Conservation (phyloP, 768 basidiomycete genomes). For the Amylocystis lapponica region DNA sequence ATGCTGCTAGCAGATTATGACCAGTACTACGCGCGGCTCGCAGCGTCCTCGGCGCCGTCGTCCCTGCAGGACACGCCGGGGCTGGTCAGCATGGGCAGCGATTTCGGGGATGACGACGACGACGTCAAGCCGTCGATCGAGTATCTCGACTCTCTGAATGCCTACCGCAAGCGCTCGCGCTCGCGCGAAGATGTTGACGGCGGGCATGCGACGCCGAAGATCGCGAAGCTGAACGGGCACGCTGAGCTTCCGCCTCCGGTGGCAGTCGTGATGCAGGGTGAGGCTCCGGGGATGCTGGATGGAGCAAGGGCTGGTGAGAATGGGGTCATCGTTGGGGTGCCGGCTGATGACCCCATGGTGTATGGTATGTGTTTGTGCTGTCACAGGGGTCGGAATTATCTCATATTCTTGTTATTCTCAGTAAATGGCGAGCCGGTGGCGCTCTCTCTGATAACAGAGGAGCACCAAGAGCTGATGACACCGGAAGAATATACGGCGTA, state of each 20-base stretch:
- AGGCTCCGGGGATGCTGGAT: neutral
- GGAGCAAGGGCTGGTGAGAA: conserved; percentile 5
- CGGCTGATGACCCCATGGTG: conserved; percentile 56
- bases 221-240: conserved; percentile 20
- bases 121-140: conserved; percentile 63
- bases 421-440: conserved; percentile 73
- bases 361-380: conserved; percentile 41
- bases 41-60: conserved; percentile 53
- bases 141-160: conserved; percentile 64
- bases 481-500: conserved; percentile 86
- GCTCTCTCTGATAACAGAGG: conserved; percentile 82
- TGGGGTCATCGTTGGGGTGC: conserved; percentile 7
- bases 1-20: conserved; percentile 53
- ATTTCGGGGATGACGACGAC: conserved; percentile 56
- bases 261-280: conserved; percentile 1
- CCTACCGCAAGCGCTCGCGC: conserved; percentile 68
- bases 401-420: conserved; percentile 24
- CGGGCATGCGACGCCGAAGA: conserved; percentile 12
- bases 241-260: conserved; percentile 2
- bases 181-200: conserved; percentile 42
- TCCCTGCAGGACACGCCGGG: conserved; percentile 61
- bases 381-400: neutral
- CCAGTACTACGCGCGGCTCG: conserved; percentile 76
- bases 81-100: conserved; percentile 41
- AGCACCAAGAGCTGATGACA: conserved; percentile 89